Evolutionary conservation across 441 rosid species (phyloP).

Genomic region (Syzygium syzygioides): DNA sequence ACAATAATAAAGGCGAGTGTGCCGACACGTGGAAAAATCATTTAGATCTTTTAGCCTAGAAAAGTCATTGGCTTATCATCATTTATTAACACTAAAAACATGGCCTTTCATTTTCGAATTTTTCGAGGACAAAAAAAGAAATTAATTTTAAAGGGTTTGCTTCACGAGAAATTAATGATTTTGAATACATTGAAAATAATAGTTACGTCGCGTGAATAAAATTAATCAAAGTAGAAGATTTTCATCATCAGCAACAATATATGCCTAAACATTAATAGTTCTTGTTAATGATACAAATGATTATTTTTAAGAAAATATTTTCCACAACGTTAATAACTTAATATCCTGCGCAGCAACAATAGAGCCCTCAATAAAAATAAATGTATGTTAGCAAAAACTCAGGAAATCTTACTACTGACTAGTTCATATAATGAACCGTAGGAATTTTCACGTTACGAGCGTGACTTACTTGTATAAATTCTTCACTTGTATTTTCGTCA

Average conservation of each 20-base stretch:
- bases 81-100: neutral
- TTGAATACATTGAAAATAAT: neutral
- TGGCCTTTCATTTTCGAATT: neutral
- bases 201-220: fast-evolving
- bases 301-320: neutral
- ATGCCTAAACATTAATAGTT: neutral
- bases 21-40: neutral
- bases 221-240: neutral
- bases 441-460: fast-evolving
- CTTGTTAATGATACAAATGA: neutral
- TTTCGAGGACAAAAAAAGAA: neutral
- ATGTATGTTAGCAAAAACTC: neutral
- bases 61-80: neutral
- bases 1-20: neutral
- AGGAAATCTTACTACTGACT: fast-evolving
- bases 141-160: neutral
- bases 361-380: neutral
- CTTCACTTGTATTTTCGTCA: fast-evolving
- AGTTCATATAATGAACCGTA: fast-evolving
- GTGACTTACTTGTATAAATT: neutral
- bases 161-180: neutral
- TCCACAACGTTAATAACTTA: neutral
- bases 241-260: neutral
- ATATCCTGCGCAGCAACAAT: neutral
- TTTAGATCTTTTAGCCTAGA: neutral